phyloP scores from a whole-genome alignment of 352 stramenopile species.

The Phytophthora tubulina region DNA sequence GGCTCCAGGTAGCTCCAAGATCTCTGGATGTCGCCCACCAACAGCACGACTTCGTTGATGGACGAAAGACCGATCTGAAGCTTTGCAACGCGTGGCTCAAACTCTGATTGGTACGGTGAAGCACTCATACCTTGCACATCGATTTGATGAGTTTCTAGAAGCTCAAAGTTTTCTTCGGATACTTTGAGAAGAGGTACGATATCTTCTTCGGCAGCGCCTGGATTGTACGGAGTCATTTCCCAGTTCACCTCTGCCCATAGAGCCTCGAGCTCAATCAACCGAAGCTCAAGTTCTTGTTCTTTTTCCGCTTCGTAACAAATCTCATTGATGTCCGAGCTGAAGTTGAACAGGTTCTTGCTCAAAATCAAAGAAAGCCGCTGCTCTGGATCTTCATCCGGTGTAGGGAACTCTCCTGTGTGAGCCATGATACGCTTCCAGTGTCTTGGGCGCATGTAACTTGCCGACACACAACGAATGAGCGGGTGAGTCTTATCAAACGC shows the following conservation, averaged over 20 bases:
- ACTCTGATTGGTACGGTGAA: conserved; percentile 95
- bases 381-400: conserved; percentile 93
- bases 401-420: conserved; percentile 93
- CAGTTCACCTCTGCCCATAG: conserved; percentile 95
- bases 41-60: conserved; percentile 94
- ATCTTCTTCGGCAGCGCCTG: conserved; percentile 71
- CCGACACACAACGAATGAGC: conserved; percentile 77
- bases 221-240: conserved; percentile 94
- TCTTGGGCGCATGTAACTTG: conserved; percentile 92
- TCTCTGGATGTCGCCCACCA: conserved; percentile 96
- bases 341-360: conserved; percentile 95
- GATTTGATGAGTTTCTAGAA: conserved; percentile 97
- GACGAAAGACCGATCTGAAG: conserved; percentile 90
- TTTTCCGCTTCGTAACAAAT: conserved; percentile 97
- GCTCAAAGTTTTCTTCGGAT: conserved; percentile 97
- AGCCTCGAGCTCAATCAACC: conserved; percentile 91
- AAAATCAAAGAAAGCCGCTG: conserved; percentile 92
- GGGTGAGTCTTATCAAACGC: conserved; percentile 89
- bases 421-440: conserved; percentile 95
- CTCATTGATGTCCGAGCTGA: conserved; percentile 95
- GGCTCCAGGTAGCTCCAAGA: conserved; percentile 97
- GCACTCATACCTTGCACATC: conserved; percentile 97
- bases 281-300: conserved; percentile 95
- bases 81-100: conserved; percentile 91
- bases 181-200: conserved; percentile 93